A percentile compares a stretch with the other conserved stretches of the same genome.
Evolutionary conservation across 2,329 filamentous ascomycete genomes (phyloP).

Genomic region (Cladosporium cucumerinum): DNA sequence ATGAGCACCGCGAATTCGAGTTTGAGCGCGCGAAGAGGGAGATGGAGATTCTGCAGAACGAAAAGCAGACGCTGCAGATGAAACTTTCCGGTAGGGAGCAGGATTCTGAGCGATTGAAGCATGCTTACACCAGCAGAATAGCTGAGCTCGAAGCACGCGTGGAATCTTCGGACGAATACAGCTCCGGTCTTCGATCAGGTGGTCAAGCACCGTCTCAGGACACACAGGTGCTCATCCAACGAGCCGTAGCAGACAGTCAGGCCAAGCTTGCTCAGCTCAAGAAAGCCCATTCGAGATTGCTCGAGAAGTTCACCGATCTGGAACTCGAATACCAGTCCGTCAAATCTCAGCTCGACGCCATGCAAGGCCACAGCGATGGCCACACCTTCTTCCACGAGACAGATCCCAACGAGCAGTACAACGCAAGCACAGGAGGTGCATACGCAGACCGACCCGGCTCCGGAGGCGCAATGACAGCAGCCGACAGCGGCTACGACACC

Average conservation of each 20-base stretch:
- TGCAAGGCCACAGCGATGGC: constrained; percentile 17
- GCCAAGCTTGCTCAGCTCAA: constrained; percentile 49
- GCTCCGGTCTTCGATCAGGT: not conserved
- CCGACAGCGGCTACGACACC: constrained; percentile 25
- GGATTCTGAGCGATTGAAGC: constrained; percentile 48
- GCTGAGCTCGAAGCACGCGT: constrained; percentile 42
- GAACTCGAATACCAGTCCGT: constrained; percentile 33
- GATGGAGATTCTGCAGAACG: constrained; percentile 57
- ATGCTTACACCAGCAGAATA: constrained; percentile 48
- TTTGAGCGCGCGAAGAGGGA: constrained; percentile 56
- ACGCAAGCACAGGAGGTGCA: constrained; percentile 17
- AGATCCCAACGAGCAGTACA: constrained; percentile 3
- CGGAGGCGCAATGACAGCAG: constrained; percentile 19
- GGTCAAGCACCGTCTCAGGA: constrained; percentile 12
- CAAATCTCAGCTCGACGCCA: constrained; percentile 26
- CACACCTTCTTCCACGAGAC: constrained; percentile 12
- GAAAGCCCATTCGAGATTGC: constrained; percentile 50
- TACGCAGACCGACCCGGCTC: constrained; percentile 17
- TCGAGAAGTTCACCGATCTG: constrained; percentile 51
- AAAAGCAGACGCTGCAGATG: constrained; percentile 57
- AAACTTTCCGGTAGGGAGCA: constrained; percentile 53
- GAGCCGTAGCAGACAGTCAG: constrained; percentile 46
- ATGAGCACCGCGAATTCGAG: constrained; percentile 62
- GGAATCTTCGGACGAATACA: constrained; percentile 3
- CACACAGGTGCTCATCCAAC: constrained; percentile 44